Percentiles rank a stretch among this genome's conserved stretches.
These are phyloP conservation scores for Alternaria ethzedia DNA, from an alignment of 2,329 filamentous ascomycete genomes.

Conservation along the genomic window DNA sequence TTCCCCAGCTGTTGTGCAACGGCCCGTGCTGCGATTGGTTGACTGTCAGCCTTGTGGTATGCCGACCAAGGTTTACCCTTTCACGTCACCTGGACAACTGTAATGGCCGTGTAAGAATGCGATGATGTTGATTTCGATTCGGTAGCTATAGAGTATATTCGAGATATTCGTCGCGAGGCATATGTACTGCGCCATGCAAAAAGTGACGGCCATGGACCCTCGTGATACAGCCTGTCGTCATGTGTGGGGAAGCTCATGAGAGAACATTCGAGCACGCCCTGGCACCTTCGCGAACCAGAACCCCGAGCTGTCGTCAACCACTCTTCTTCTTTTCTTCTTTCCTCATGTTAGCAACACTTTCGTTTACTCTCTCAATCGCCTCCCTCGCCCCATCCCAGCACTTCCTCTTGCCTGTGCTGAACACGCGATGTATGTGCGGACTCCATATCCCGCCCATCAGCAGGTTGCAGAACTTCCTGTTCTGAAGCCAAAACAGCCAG, in stretches of 20 bases:
- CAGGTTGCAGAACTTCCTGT: slow-evolving; percentile 49
- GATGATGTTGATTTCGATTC: not conserved
- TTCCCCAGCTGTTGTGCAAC: slow-evolving; percentile 8
- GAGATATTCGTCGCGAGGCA: not conserved
- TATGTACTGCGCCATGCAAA: not conserved
- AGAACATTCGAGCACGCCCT: slow-evolving; percentile 16
- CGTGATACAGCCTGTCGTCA: slow-evolving; percentile 9
- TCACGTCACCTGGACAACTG: slow-evolving; percentile 2
- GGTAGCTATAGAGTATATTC: not conserved
- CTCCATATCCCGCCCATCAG: slow-evolving; percentile 51
- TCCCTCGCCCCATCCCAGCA: slow-evolving; percentile 51
- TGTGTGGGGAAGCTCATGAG: slow-evolving; percentile 11
- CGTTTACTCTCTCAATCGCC: slow-evolving; percentile 42
- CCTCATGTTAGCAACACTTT: not conserved
- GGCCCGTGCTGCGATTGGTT: slow-evolving; percentile 18
- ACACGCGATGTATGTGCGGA: slow-evolving; percentile 52
- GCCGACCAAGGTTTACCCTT: not conserved
- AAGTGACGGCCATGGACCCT: not conserved
- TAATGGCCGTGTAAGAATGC: not conserved
- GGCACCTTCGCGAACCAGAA: slow-evolving; percentile 4
- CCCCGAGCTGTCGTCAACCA: not conserved
- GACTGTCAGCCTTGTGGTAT: slow-evolving; percentile 3
- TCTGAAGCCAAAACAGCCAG: slow-evolving; percentile 53
- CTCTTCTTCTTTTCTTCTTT: not conserved
- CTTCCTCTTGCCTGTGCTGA: slow-evolving; percentile 48